Evolutionary conservation across 805 yeast genomes (phyloP).

Genomic region (Metschnikowia koreensis): DNA sequence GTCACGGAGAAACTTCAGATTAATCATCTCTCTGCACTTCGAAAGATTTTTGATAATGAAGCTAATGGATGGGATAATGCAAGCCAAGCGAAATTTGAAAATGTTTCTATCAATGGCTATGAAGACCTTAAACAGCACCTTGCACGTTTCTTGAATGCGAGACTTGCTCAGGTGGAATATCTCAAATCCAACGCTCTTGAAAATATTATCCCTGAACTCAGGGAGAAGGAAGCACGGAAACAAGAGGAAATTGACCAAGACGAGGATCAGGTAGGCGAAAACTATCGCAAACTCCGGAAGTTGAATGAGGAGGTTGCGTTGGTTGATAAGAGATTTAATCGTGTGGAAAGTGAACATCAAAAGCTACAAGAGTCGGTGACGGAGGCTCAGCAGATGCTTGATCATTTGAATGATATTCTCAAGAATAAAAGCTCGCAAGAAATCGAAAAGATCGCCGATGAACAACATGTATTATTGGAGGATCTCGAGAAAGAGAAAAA

Average conservation of each 20-base stretch:
- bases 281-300: conserved; percentile 36
- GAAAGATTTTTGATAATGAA: conserved; percentile 3
- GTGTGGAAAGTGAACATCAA: conserved; percentile 27
- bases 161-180: conserved; percentile 23
- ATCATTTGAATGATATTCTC: conserved; percentile 11
- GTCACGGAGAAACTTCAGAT: conserved; percentile 15
- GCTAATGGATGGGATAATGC: conserved; percentile 2
- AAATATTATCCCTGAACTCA: conserved; percentile 21
- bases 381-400: conserved; percentile 9
- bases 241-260: conserved; percentile 34
- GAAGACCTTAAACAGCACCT: conserved; percentile 28
- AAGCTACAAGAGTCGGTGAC: conserved; percentile 16
- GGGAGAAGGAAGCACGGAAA: conserved; percentile 28
- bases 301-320: conserved; percentile 34
- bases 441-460: conserved; percentile 7
- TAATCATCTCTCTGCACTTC: conserved; percentile 11
- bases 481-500: conserved; percentile 28
- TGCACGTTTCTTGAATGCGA: conserved; percentile 25
- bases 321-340: conserved; percentile 33
- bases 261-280: conserved; percentile 40
- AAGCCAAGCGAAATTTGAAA: neutral
- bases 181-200: conserved; percentile 15
- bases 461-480: conserved; percentile 23
- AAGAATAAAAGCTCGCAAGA: conserved; percentile 17
- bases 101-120: conserved; percentile 19